These are phyloP conservation scores for Blastocystis sp. DNA, from an alignment of 352 stramenopile species.

Conservation along the genomic window DNA sequence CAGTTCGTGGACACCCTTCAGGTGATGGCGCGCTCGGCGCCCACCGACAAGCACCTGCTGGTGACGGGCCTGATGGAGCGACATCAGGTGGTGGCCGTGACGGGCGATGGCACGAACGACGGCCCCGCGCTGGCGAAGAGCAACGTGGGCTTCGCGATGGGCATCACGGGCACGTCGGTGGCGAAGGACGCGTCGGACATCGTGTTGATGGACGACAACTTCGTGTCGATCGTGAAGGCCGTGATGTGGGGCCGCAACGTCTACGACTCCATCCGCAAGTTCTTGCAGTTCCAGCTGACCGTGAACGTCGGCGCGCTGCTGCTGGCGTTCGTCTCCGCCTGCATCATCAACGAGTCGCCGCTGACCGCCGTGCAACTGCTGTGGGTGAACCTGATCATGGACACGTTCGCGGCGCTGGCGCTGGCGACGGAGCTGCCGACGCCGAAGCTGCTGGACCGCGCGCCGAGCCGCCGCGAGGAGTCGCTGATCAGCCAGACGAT, in stretches of 20 bases:
- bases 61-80: constrained; percentile 73
- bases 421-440: constrained; percentile 88
- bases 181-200: constrained; percentile 96
- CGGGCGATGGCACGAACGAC: constrained; percentile 98
- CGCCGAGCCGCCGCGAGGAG: constrained; percentile 83
- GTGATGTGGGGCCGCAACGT: constrained; percentile 91
- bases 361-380: constrained; percentile 90
- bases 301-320: constrained; percentile 87
- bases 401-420: constrained; percentile 88
- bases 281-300: constrained; percentile 92
- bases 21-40: constrained; percentile 67
- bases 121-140: constrained; percentile 87
- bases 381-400: constrained; percentile 99
- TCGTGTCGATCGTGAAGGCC: constrained; percentile 90
- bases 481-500: constrained; percentile 87
- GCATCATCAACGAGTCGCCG: constrained; percentile 76
- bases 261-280: constrained; percentile 93
- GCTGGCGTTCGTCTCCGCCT: constrained; percentile 82
- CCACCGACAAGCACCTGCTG: constrained; percentile 64
- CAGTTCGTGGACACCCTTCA: constrained; percentile 60
- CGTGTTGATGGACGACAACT: constrained; percentile 95
- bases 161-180: constrained; percentile 91
- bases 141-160: constrained; percentile 85
- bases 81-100: constrained; percentile 88
- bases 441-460: constrained; percentile 81